Evolutionary conservation across 441 rosid species (phyloP).

Genomic region (Gossypium trilobum): DNA sequence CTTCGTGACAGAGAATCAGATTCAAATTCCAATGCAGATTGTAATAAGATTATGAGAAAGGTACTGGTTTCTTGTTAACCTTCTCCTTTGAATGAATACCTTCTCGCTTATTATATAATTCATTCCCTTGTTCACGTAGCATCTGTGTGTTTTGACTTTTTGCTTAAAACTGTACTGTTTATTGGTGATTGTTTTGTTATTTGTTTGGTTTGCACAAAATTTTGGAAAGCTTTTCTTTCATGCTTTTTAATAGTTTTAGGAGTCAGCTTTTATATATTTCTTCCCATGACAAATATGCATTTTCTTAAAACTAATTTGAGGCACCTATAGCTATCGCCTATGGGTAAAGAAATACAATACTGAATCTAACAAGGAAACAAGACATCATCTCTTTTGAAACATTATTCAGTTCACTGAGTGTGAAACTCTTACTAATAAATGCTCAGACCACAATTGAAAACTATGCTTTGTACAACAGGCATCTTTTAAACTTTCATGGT

Average conservation of each 20-base stretch:
- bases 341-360: not conserved
- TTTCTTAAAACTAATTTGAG: not conserved
- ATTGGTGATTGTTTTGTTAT: not conserved
- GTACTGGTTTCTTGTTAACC: conserved; percentile 26
- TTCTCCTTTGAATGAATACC: not conserved
- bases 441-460: not conserved
- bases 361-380: not conserved
- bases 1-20: conserved; percentile 49
- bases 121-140: not conserved
- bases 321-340: not conserved
- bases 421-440: not conserved
- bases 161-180: not conserved
- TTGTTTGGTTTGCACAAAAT: not conserved
- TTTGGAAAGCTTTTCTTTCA: not conserved
- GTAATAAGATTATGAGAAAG: conserved; percentile 65
- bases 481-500: conserved; percentile 92
- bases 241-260: not conserved
- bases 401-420: not conserved
- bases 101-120: not conserved
- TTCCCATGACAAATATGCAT: not conserved
- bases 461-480: conserved; percentile 46
- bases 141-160: not conserved
- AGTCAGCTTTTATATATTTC: not conserved
- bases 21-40: conserved; percentile 23
- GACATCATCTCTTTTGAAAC: not conserved